A percentile compares a stretch with the other conserved stretches of the same genome.
Evolutionary conservation across 768 basidiomycete species (phyloP).

Genomic region (Leucogyrophana mollusca): DNA sequence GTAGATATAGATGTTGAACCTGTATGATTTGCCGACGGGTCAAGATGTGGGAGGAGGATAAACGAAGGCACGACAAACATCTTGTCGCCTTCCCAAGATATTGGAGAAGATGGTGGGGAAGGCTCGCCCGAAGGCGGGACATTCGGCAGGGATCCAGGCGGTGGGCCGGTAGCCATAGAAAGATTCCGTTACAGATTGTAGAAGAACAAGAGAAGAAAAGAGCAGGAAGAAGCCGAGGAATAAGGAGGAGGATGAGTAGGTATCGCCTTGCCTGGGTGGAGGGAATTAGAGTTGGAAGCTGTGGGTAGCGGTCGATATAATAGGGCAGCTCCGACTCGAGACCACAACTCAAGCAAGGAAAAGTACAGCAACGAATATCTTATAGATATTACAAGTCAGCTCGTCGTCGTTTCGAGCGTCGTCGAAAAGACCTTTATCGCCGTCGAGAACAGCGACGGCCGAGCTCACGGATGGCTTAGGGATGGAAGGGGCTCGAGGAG

Average conservation of each 20-base stretch:
- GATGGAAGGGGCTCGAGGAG: slow-evolving; percentile 16
- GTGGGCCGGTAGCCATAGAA: slow-evolving; percentile 13
- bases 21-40: slow-evolving; percentile 27
- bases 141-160: slow-evolving; percentile 24
- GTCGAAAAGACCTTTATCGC: slow-evolving; percentile 5
- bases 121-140: slow-evolving; percentile 5
- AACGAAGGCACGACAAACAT: slow-evolving; percentile 50
- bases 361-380: slow-evolving; percentile 1
- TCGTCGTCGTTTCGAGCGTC: slow-evolving; percentile 5
- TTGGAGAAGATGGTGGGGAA: slow-evolving; percentile 21
- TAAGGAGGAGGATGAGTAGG: slow-evolving; percentile 1
- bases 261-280: slow-evolving; percentile 7
- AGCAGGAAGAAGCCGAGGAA: background rate
- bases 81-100: slow-evolving; percentile 83
- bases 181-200: slow-evolving; percentile 1
- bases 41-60: slow-evolving; percentile 3
- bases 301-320: slow-evolving; percentile 12
- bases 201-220: background rate
- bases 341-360: slow-evolving; percentile 4
- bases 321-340: slow-evolving; percentile 5
- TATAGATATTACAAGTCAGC: slow-evolving; percentile 2
- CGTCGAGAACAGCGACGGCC: slow-evolving; percentile 1
- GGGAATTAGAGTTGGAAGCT: slow-evolving; percentile 10
- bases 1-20: slow-evolving; percentile 89
- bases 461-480: slow-evolving; percentile 2